Base-by-base conservation (phyloP, 768 basidiomycete genomes). In the Russula olivacea region DNA sequence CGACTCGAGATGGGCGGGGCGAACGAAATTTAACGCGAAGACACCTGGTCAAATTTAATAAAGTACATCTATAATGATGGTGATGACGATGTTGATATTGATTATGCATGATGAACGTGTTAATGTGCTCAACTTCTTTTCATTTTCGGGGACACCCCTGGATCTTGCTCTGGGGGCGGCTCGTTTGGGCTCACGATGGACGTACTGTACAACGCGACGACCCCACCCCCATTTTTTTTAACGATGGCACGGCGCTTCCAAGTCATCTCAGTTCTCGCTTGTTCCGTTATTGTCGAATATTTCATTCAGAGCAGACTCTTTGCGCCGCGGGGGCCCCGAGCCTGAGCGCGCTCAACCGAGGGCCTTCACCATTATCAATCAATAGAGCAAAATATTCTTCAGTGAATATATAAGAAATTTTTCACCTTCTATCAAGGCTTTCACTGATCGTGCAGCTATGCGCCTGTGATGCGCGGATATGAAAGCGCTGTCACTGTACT, bases 81-180 rank as follows among this genome's bases (percentile, higher is more conserved):
- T 30, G 6, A 7, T 30, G 36, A 12, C 14, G 12, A 12, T 36
- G 12, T 12, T 36, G 12, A 36, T 36, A n/a, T n/a, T n/a, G 36
- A 12, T 36, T 15, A 40, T 40, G 38, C 38, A 45, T 21, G 23
- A 38, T 41, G 9, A 55, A 55, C 54, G 38, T 55, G 38, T 40
- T 17, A 12, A 14, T 11, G 17, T 2, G 54, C 14, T 40, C 38
- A 2, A 28, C 9, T 25, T 40, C 40, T 41, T 55, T 55, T 41
- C 40, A 41, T 55, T 55, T 23, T 55, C 54, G 54, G 40, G 17
- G 40, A 41, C 54, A 41, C 40, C 54, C 43, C 54, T 55, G 38
- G 38, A 55, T 41, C 38, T 30, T 28, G 15, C 19, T 28, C 54
- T 15, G 28, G 28, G 21, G 45, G 19, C 19, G 43, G 43, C n/a